Base-by-base conservation (phyloP, 768 basidiomycete genomes). In the Lyophyllum atratum region DNA sequence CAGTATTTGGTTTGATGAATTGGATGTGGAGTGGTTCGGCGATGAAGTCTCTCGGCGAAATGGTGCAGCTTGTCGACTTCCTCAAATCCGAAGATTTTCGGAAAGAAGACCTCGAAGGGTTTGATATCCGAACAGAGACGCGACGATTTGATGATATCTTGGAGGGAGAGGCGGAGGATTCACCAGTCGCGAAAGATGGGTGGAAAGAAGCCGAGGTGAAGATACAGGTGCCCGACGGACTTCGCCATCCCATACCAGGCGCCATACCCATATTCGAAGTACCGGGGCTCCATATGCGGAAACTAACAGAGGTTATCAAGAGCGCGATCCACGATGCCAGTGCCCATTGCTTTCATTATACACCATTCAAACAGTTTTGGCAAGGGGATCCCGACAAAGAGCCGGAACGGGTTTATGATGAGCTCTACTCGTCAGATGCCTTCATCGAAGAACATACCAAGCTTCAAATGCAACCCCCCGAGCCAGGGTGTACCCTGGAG, bases 361-460 rank as follows among this genome's bases (percentile, higher is more conserved):
- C 56, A 0, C 65, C 62, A 11, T 68, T 67, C 53, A 59, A 63
- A 29, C 59, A 59, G 4, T 67, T 65, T 33, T 69, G 65, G 63
- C 59, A 67, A 19, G 58, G 64, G 7, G 21, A 56, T 21, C 46
- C 42, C 24, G 39, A 29, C 6, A n/a, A n/a, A n/a, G 39, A 42
- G 7, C 59, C 64, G 1, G 58, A 66, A 44, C 61, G 64, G 0
- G 52, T 73, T 3, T 64, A 63, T 46, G 58, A 64, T 8, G 68
- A 70, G 51, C 29, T 69, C 0, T 71, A 69, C 39, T 54, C 61
- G 10, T 68, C 63, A 2, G 65, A 70, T 39, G 65, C 66, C 2
- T 62, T 65, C 39, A 56, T 64, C 42, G 60, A 61, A 0, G 67
- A 60, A 12, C 61, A 71, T 48, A 39, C 58, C 15, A 43, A 64